A percentile compares a stretch with the other conserved stretches of the same genome.
phyloP scores from a whole-genome alignment of 169 alveolate genomes.

The Cryptosporidium baileyi region DNA sequence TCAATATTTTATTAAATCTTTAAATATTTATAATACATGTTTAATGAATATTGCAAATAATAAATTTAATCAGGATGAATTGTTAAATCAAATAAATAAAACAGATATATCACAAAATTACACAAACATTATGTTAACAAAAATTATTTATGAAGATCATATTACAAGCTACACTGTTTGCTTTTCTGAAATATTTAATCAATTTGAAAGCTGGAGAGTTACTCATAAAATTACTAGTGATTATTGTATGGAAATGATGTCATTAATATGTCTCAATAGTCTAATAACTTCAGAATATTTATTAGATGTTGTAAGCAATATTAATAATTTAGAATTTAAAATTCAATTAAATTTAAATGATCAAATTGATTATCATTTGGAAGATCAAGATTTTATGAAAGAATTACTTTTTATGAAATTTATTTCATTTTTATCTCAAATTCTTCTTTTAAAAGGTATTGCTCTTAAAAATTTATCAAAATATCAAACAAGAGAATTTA shows the following conservation, averaged over 20 bases:
- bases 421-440: neutral
- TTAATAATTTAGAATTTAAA: neutral
- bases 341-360: neutral
- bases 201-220: slow-evolving; percentile 63
- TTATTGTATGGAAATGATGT: slow-evolving; percentile 57
- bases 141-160: slow-evolving; percentile 15
- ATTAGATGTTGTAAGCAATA: neutral
- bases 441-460: neutral
- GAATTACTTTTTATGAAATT: neutral
- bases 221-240: slow-evolving; percentile 18
- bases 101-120: neutral
- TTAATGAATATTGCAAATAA: slow-evolving; percentile 4
- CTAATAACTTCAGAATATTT: slow-evolving; percentile 28
- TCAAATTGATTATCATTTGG: neutral
- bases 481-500: slow-evolving; percentile 11
- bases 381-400: neutral
- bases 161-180: slow-evolving; percentile 37
- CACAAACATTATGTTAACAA: neutral
- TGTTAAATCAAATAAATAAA: neutral
- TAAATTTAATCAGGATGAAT: neutral
- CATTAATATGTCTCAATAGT: slow-evolving; percentile 5
- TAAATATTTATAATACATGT: slow-evolving; percentile 30
- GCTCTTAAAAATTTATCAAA: neutral
- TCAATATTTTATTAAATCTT: slow-evolving; percentile 18
- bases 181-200: slow-evolving; percentile 34